Base-by-base conservation (phyloP, 192 early-diverging fungal genomes). In the Podila clonocystis region DNA sequence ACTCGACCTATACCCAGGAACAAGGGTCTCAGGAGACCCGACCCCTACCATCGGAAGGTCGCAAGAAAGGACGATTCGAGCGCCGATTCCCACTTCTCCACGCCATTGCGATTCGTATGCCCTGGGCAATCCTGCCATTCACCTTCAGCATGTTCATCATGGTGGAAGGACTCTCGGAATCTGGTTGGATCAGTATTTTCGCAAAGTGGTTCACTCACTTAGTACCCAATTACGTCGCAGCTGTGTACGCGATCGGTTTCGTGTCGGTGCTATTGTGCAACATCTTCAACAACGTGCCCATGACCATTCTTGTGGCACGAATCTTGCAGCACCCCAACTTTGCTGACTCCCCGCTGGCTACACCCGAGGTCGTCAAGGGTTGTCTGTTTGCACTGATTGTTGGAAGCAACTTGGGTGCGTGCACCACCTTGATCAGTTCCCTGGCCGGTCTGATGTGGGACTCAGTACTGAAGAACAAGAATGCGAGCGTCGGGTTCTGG, bases 111-210 rank as follows among this genome's bases (percentile, higher is more conserved):
- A 70, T 68, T 41, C 86, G 95, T 7, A 88, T 96, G 73, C 96
- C 96, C 1, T 95, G 91, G 86, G 73, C 79, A 5, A 89, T 97
- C 22, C 74, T 94, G 13, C 93, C 94, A 0, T 97, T 97, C 79
- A 84, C 90, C 13, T 75, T 96, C 33, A 92, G 94, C 24, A 95
- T 95, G 93, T 97, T 97, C 84, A 91, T 95, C 64, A 85, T 96
- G 36, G 91, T 94, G 13, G 94, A 93, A 67, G 90, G 88, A 3
- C 88, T 97, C 8, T 80, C 89, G 4, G 50, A 75, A 29, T 75
- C 84, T 12, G 93, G 93, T 0, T 95, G 94, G 94, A 91, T 89
- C 11, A 84, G 87, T 3, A 86, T 89, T 13, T 87, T 96, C 65
- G 91, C 95, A 1, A 83, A 61, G 22, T 85, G 82, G 5, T 82